Base-by-base conservation (phyloP, 495 filamentous ascomycete genomes). In the Hypoxylon subgilvum region DNA sequence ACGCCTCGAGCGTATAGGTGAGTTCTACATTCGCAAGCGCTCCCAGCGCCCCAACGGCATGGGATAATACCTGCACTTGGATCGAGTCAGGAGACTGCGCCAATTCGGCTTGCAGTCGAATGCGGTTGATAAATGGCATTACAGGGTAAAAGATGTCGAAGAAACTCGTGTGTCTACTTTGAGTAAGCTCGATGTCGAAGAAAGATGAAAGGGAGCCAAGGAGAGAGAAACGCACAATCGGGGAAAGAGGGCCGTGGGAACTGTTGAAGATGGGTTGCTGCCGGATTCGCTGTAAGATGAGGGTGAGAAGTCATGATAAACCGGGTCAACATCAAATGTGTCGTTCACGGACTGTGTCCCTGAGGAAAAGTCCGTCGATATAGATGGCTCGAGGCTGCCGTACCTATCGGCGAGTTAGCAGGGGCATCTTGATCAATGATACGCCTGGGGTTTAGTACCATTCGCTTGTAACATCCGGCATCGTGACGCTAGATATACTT, bases 11-110 rank as follows among this genome's bases (percentile, higher is more conserved):
- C 10, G 49, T 28, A n/a, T 21, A 40, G 6, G 23, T 12, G 30
- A 45, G 19, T 22, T 53, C 48, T 12, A 12, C 10, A 1, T 19
- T 10, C 1, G 32, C 34, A 1, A 52, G 31, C 2, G 57, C 41
- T 6, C 40, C 57, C 3, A 61, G 30, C 0, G 57, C 30, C 42
- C 31, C 57, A 18, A 61, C 14, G 21, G 49, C 48, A 19, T 45
- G 27, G 5, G 57, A 53, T 1, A 61, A 49, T 2, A 49, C 57
- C 21, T 48, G 57, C 1, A 41, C 16, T 3, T 27, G 27, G 1
- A 42, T 54, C 1, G 57, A 42, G 36, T 25, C 35, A 5, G 31
- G 18, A 6, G 22, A 30, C 12, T 23, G 43, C 6, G 25, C 41
- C 12, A 48, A 22, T 23, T 61, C 57, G 3, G 25, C 31, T 35